A percentile compares a stretch with the other conserved stretches of the same genome.
These are phyloP conservation scores for Zygoascus sp. DNA, from an alignment of 1,139 yeast species.

Conservation along the genomic window DNA sequence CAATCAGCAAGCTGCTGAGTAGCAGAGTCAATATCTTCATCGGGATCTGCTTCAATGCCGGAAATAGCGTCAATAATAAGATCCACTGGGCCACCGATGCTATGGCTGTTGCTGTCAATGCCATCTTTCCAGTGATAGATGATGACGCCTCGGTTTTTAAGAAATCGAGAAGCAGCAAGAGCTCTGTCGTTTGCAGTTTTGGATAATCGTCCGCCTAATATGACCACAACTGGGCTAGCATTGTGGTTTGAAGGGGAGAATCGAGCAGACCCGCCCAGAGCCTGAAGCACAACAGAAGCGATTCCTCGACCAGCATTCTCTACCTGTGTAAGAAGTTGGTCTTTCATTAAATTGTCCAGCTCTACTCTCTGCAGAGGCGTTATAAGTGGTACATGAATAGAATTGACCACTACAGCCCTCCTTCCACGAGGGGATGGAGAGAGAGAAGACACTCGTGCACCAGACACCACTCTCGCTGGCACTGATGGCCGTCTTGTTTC, in stretches of 20 bases:
- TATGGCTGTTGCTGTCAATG: not conserved
- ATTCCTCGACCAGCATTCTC: constrained; percentile 74
- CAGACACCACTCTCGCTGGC: not conserved
- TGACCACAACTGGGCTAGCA: constrained; percentile 70
- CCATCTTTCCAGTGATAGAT: constrained; percentile 9
- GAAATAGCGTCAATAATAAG: constrained; percentile 12
- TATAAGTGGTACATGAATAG: constrained; percentile 54
- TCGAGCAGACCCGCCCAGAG: constrained; percentile 66
- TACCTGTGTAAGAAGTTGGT: constrained; percentile 43
- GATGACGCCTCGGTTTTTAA: constrained; percentile 51
- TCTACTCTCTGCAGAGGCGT: constrained; percentile 74
- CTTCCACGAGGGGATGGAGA: constrained; percentile 2
- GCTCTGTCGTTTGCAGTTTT: constrained; percentile 47
- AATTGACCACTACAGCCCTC: constrained; percentile 12
- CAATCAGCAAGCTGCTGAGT: constrained; percentile 10
- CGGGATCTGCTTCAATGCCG: constrained; percentile 13
- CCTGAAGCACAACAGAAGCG: constrained; percentile 53
- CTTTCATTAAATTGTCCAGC: constrained; percentile 55
- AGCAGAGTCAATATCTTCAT: constrained; percentile 10
- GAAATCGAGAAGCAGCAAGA: constrained; percentile 73
- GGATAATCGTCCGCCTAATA: constrained; percentile 41
- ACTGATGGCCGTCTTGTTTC: not conserved
- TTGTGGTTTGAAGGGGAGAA: constrained; percentile 62
- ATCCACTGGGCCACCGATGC: constrained; percentile 11
- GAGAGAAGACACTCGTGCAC: not conserved